A percentile compares a stretch with the other conserved stretches of the same genome.
These are phyloP conservation scores for Mortierella antarctica DNA, from an alignment of 192 early-diverging fungal species.

Conservation along the genomic window DNA sequence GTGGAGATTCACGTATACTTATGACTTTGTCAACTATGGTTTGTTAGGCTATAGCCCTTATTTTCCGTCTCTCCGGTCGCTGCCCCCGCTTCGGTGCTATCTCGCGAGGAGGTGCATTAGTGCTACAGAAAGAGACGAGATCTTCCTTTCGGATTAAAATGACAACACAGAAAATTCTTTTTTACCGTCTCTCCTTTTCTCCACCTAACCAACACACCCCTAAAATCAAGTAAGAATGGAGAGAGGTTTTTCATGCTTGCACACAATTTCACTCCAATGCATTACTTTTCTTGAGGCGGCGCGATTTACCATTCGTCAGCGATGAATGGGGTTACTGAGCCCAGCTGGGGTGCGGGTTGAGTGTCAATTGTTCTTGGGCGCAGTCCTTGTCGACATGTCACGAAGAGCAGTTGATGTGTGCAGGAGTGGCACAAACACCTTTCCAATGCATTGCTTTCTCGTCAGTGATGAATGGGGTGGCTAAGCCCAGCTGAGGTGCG, in stretches of 20 bases:
- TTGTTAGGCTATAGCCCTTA: no score
- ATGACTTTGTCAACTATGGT: no score
- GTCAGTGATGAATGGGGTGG: constrained; percentile 20
- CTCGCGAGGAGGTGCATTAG: no score
- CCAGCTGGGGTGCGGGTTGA: constrained; percentile 7
- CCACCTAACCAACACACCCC: no score
- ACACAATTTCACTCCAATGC: constrained; percentile 16
- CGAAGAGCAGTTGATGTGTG: constrained; percentile 24
- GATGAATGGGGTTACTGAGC: background rate
- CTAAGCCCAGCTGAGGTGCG: constrained; percentile 15
- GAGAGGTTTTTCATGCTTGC: constrained; percentile 6
- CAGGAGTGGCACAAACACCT: constrained; percentile 22
- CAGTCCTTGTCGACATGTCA: constrained; percentile 19
- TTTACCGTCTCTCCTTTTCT: no score
- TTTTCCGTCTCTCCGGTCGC: no score
- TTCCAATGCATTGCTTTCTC: constrained; percentile 28
- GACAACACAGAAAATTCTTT: no score
- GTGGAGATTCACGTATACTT: no score
- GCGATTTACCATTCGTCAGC: constrained; percentile 14
- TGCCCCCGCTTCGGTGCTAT: no score
- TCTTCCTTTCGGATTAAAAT: no score
- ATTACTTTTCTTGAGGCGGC: constrained; percentile 11
- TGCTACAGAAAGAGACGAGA: no score
- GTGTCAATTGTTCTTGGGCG: constrained; percentile 16
- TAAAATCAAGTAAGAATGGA: no score